Percentiles rank a stretch among this genome's conserved stretches.
phyloP scores from a whole-genome alignment of 208 protist genomes.

The Acanthamoeba sp. region DNA sequence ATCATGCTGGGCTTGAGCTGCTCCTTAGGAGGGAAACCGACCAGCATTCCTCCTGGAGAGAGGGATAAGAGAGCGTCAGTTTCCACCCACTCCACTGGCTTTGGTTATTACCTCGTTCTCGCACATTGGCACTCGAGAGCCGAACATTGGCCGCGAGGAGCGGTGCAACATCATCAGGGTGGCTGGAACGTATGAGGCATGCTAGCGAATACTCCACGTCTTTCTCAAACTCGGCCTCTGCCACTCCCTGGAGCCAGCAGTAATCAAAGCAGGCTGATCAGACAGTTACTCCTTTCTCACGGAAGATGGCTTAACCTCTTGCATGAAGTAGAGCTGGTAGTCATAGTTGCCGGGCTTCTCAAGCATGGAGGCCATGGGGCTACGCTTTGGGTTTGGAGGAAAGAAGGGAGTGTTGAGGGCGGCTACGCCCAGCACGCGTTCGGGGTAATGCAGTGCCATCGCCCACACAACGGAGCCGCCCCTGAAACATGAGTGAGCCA shows the following conservation, averaged over 20 bases:
- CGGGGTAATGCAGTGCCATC: slow-evolving; percentile 34
- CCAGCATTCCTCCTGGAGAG: background rate
- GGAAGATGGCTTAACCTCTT: too few species aligned
- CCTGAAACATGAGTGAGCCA: background rate
- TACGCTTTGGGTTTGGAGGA: background rate
- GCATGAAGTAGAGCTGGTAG: slow-evolving; percentile 76
- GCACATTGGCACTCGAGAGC: background rate
- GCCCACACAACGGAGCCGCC: slow-evolving; percentile 62
- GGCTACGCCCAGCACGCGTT: slow-evolving; percentile 41
- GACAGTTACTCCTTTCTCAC: too few species aligned
- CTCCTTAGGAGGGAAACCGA: slow-evolving; percentile 32
- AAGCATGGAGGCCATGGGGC: background rate
- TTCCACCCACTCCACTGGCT: background rate
- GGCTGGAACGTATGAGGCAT: background rate
- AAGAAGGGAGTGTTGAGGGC: slow-evolving; percentile 52
- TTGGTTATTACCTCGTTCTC: background rate
- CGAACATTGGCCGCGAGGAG: background rate
- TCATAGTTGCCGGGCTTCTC: slow-evolving; percentile 52
- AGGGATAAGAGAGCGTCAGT: background rate
- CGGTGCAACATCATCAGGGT: background rate
- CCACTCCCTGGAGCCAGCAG: background rate
- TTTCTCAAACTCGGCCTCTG: slow-evolving; percentile 13
- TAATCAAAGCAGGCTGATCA: background rate
- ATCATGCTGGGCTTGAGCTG: background rate
- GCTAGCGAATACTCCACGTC: background rate